Percentiles rank a stretch among this genome's conserved stretches.
These are phyloP conservation scores for Hypsizygus marmoreus DNA, from an alignment of 768 basidiomycete genomes.

Conservation along the genomic window DNA sequence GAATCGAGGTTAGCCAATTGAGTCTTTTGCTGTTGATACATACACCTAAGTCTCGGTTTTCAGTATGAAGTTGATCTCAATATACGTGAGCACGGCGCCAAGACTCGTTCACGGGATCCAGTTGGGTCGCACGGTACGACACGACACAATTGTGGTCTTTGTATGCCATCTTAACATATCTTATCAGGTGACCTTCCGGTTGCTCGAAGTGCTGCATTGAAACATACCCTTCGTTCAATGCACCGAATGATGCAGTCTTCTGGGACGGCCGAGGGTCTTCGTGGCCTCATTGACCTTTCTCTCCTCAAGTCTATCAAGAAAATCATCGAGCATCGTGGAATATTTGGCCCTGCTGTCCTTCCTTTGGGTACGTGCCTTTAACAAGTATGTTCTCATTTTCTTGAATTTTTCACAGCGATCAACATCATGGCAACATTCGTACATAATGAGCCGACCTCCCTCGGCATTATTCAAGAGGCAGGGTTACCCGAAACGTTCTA, in stretches of 20 bases:
- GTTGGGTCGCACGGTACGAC: conserved; percentile 54
- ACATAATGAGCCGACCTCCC: conserved; percentile 96
- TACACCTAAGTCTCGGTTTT: conserved; percentile 7
- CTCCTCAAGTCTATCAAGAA: conserved; percentile 84
- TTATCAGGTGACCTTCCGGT: conserved; percentile 69
- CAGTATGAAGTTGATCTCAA: conserved; percentile 72
- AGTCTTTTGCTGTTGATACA: conserved; percentile 13
- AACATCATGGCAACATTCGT: conserved; percentile 96
- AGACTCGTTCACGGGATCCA: conserved; percentile 44
- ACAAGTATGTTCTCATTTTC: conserved; percentile 9
- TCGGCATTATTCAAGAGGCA: conserved; percentile 90
- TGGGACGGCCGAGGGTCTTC: conserved; percentile 90
- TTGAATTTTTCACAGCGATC: conserved; percentile 60
- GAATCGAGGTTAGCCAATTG: conserved; percentile 73
- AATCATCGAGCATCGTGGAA: conserved; percentile 77
- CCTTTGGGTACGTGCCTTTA: conserved; percentile 64
- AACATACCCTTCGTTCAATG: conserved; percentile 87
- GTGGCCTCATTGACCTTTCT: conserved; percentile 90
- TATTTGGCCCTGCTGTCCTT: conserved; percentile 87
- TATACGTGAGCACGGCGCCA: conserved; percentile 55
- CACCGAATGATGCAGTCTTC: conserved; percentile 98
- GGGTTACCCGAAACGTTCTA: conserved; percentile 90
- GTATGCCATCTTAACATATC: not conserved
- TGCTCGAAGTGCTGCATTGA: conserved; percentile 77
- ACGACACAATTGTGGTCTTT: not conserved